Conservation (phyloP, 208 protist species). For the Leishmania turanica region DNA sequence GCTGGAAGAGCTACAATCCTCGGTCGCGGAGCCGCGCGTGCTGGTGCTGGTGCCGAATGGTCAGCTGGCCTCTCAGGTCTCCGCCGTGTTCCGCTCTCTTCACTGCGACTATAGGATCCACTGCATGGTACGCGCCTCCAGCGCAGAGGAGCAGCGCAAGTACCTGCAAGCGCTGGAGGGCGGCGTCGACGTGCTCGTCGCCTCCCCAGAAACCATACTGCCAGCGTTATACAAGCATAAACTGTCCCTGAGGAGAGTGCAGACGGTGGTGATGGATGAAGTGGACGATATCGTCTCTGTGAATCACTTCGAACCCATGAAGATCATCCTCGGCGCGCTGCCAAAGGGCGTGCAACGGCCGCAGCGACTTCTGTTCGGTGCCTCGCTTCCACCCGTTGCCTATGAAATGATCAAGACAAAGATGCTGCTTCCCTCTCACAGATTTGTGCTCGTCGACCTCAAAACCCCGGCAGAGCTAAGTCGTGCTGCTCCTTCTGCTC, state of each 20-base stretch:
- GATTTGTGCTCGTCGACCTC: slow-evolving; percentile 78
- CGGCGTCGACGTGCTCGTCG: slow-evolving; percentile 75
- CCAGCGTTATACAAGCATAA: slow-evolving; percentile 71
- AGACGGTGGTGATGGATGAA: slow-evolving; percentile 81
- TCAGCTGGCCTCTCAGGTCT: slow-evolving; percentile 66
- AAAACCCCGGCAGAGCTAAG: slow-evolving; percentile 11
- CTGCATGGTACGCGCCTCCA: slow-evolving; percentile 69
- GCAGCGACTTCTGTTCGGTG: slow-evolving; percentile 73
- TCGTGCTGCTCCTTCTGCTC: not conserved
- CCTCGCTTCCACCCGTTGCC: slow-evolving; percentile 69
- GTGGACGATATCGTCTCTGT: slow-evolving; percentile 81
- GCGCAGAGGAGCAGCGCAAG: slow-evolving; percentile 66
- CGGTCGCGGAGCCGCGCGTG: slow-evolving; percentile 60
- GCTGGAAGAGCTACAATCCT: slow-evolving; percentile 48
- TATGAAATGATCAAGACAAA: slow-evolving; percentile 79
- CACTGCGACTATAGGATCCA: slow-evolving; percentile 53
- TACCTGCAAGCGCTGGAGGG: slow-evolving; percentile 56
- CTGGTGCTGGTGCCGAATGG: slow-evolving; percentile 81
- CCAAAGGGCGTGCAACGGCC: slow-evolving; percentile 66
- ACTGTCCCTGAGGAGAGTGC: slow-evolving; percentile 60
- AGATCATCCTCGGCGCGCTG: slow-evolving; percentile 77
- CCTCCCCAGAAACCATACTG: slow-evolving; percentile 75
- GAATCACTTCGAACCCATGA: slow-evolving; percentile 87
- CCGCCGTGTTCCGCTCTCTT: slow-evolving; percentile 44
- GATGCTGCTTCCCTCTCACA: slow-evolving; percentile 77